Conservation (phyloP, 768 basidiomycete species). For the Chalciporus chontae region DNA sequence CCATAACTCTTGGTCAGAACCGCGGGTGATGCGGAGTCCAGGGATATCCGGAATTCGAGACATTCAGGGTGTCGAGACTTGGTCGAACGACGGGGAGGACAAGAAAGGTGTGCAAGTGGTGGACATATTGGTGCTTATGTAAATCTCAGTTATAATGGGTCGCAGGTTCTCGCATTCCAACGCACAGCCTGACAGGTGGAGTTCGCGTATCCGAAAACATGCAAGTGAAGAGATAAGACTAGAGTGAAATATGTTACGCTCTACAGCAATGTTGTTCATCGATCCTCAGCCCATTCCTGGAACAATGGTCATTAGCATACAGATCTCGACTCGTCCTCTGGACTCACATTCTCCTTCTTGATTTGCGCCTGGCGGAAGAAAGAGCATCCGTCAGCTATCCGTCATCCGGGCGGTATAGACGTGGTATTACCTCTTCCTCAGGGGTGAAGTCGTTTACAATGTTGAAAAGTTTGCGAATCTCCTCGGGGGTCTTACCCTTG, state of each 20-base stretch:
- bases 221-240: constrained; percentile 16
- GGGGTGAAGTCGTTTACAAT: constrained; percentile 98
- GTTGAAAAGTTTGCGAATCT: constrained; percentile 98
- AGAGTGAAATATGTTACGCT: constrained; percentile 25
- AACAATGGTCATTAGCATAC: constrained; percentile 13
- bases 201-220: constrained; percentile 7
- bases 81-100: neutral
- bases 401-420: neutral
- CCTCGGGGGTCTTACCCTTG: constrained; percentile 99
- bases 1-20: constrained; percentile 63
- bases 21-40: constrained; percentile 50
- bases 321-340: neutral
- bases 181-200: too few species aligned
- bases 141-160: too few species aligned
- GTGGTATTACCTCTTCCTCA: constrained; percentile 83
- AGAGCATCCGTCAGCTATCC: constrained; percentile 3
- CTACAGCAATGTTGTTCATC: constrained; percentile 44
- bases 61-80: constrained; percentile 30
- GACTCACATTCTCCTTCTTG: constrained; percentile 96
- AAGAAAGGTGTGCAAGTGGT: neutral
- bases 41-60: constrained; percentile 69
- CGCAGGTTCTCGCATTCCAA: too few species aligned
- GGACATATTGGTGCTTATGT: constrained; percentile 15
- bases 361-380: constrained; percentile 73
- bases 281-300: constrained; percentile 92